Conservation (phyloP, 371 early-diverging fungal species). For the Dichotomocladium elegans region DNA sequence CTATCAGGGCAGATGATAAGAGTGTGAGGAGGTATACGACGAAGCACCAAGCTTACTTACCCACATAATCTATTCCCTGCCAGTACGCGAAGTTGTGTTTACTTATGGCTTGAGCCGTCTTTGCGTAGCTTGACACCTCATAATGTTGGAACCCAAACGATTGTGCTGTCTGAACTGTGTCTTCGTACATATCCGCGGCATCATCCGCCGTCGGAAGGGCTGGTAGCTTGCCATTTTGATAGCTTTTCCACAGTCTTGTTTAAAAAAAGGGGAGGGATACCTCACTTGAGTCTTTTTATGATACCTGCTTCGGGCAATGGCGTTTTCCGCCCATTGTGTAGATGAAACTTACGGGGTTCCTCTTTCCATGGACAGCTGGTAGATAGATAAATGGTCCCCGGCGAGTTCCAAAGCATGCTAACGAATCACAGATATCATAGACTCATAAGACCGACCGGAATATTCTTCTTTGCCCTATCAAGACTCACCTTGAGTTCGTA, state of each 20-base stretch:
- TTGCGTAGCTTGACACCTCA: constrained; percentile 82
- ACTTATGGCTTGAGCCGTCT: constrained; percentile 43
- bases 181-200: constrained; percentile 75
- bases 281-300: no score
- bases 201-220: constrained; percentile 50
- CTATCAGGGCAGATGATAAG: constrained; percentile 13
- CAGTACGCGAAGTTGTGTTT: constrained; percentile 82
- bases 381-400: constrained; percentile 70
- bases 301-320: no score
- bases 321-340: not conserved
- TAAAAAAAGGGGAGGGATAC: no score
- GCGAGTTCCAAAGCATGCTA: constrained; percentile 53
- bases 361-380: constrained; percentile 82
- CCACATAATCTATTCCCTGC: constrained; percentile 80
- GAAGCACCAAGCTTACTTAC: constrained; percentile 17
- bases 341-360: constrained; percentile 64
- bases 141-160: constrained; percentile 69
- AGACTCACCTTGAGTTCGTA: constrained; percentile 61
- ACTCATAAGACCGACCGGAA: no score
- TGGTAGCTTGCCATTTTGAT: constrained; percentile 27
- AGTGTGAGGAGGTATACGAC: not conserved
- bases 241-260: constrained; percentile 60
- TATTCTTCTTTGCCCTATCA: no score
- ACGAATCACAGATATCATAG: no score
- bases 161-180: constrained; percentile 44